Evolutionary conservation across 768 basidiomycete species (phyloP).

Genomic region (Pisolithus marmoratus): DNA sequence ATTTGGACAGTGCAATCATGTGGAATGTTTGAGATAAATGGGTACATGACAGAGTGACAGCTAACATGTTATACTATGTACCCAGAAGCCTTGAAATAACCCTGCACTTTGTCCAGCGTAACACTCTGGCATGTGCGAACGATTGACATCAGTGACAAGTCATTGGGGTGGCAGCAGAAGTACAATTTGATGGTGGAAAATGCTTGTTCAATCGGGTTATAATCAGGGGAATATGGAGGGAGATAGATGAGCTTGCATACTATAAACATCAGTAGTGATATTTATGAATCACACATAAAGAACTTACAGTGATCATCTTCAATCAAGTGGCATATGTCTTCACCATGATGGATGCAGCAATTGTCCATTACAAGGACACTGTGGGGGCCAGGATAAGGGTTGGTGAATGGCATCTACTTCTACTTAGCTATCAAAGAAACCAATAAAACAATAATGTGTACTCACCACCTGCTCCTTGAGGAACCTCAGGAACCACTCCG

Average conservation of each 20-base stretch:
- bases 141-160: slow-evolving; percentile 11
- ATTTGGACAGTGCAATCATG: slow-evolving; percentile 4
- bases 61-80: no score
- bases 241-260: slow-evolving; percentile 28
- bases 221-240: slow-evolving; percentile 30
- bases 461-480: slow-evolving; percentile 9
- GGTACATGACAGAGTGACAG: no score
- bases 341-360: slow-evolving; percentile 17
- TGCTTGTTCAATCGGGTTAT: no score
- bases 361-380: slow-evolving; percentile 24
- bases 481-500: no score
- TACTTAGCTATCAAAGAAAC: background rate
- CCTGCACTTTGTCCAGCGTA: no score
- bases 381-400: slow-evolving; percentile 4
- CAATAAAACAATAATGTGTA: no score
- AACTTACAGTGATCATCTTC: slow-evolving; percentile 18
- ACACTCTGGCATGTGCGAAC: no score
- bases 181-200: slow-evolving; percentile 19
- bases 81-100: no score
- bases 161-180: slow-evolving; percentile 3
- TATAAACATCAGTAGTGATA: slow-evolving; percentile 26
- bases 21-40: background rate
- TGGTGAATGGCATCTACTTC: slow-evolving; percentile 3
- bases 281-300: no score
- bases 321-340: slow-evolving; percentile 14